Percentiles rank a stretch among this genome's conserved stretches.
phyloP scores from a whole-genome alignment of 345 rosid species.

The Hypericum androsaemum region DNA sequence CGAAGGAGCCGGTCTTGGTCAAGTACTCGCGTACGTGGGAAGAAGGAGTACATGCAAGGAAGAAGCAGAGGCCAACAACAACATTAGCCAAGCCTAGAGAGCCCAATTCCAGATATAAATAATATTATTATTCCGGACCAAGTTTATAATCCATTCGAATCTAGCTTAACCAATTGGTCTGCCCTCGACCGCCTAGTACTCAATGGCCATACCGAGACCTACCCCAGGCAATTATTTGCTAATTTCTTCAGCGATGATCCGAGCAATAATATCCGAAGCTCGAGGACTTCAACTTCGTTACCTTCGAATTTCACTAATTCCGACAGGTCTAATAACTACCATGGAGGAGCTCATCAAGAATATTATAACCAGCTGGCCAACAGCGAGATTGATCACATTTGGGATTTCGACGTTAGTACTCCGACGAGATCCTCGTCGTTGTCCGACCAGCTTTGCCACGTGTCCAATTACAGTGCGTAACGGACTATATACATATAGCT shows the following conservation, averaged over 20 bases:
- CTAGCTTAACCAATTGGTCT: no score
- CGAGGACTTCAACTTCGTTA: no score
- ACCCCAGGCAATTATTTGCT: slow-evolving; percentile 25
- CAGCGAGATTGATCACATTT: slow-evolving; percentile 38
- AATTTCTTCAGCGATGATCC: slow-evolving; percentile 29
- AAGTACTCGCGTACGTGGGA: slow-evolving; percentile 44
- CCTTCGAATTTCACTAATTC: no score
- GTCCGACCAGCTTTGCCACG: slow-evolving; percentile 40
- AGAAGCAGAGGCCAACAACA: slow-evolving; percentile 20
- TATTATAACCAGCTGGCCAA: no score
- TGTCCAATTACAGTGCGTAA: no score
- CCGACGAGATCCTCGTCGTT: slow-evolving; percentile 31
- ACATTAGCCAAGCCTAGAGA: slow-evolving; percentile 39
- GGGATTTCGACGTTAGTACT: slow-evolving; percentile 34
- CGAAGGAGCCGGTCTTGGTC: slow-evolving; percentile 42
- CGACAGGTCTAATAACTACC: no score
- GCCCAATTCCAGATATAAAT: slow-evolving; percentile 38
- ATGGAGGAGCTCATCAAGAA: no score
- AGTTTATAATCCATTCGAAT: no score
- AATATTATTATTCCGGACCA: slow-evolving; percentile 30
- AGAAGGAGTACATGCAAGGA: slow-evolving; percentile 49
- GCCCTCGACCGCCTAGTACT: slow-evolving; percentile 65
- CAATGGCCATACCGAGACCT: slow-evolving; percentile 40
- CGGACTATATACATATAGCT: no score
- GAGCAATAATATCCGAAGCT: slow-evolving; percentile 16